These are phyloP conservation scores for Dioscorea dumetorum DNA, from an alignment of 106 monocot species.

Conservation along the genomic window DNA sequence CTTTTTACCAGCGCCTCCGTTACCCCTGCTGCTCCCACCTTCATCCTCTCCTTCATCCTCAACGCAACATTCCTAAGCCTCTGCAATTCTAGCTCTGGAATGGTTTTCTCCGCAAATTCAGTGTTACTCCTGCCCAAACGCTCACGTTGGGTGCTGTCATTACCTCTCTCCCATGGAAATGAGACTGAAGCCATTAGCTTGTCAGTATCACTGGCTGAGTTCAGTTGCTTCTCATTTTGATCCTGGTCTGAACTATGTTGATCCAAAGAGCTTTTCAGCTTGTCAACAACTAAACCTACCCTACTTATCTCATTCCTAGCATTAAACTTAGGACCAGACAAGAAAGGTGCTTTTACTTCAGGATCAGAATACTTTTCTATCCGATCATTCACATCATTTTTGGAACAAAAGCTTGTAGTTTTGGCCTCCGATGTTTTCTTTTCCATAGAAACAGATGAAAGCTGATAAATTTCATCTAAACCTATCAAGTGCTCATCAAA, in stretches of 20 bases:
- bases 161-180: slow-evolving; percentile 61
- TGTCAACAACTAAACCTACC: slow-evolving; percentile 23
- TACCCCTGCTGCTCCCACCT: slow-evolving; percentile 75
- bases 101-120: slow-evolving; percentile 72
- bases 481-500: neutral
- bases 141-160: neutral
- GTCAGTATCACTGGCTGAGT: slow-evolving; percentile 4
- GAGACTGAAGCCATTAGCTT: slow-evolving; percentile 12
- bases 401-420: neutral
- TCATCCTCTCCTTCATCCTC: slow-evolving; percentile 90
- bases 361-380: neutral
- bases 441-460: no score
- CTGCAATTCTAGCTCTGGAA: slow-evolving; percentile 68
- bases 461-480: neutral
- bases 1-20: slow-evolving; percentile 60
- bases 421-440: no score
- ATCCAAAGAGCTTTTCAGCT: slow-evolving; percentile 26
- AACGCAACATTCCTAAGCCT: slow-evolving; percentile 72
- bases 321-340: neutral
- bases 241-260: neutral
- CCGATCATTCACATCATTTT: neutral
- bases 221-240: neutral
- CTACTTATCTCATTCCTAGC: slow-evolving; percentile 6
- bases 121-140: slow-evolving; percentile 41
- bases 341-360: neutral